These are phyloP conservation scores for Colletotrichum paranaense DNA, from an alignment of 2,329 filamentous ascomycete genomes.

Conservation along the genomic window DNA sequence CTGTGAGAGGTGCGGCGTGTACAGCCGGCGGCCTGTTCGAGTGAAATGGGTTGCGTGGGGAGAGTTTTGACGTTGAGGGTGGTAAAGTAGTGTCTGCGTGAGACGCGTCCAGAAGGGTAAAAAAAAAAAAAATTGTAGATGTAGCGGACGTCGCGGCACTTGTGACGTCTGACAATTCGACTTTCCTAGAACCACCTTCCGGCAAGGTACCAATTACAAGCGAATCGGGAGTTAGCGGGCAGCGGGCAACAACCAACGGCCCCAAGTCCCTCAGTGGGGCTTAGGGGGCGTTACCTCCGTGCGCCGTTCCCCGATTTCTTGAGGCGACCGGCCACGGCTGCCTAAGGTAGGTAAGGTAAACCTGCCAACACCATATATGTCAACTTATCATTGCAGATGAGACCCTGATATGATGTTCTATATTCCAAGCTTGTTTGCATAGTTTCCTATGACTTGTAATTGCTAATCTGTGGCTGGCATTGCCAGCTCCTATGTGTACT, in stretches of 20 bases:
- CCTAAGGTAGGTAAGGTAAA: not conserved
- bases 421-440: not conserved
- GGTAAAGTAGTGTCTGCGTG: not conserved
- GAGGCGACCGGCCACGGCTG: too few relatives aligned
- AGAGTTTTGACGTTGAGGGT: not conserved
- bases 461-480: not conserved
- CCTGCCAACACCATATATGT: too few relatives aligned
- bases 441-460: not conserved
- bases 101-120: conserved; percentile 15
- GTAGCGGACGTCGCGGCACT: conserved; percentile 22
- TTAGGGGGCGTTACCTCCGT: not conserved
- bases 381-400: too few relatives aligned
- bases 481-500: not conserved
- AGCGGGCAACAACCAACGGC: not conserved
- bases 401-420: not conserved
- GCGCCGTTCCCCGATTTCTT: not conserved
- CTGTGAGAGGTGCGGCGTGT: not conserved
- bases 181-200: conserved; percentile 1
- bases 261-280: not conserved
- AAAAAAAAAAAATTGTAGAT: conserved; percentile 8
- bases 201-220: not conserved
- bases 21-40: not conserved
- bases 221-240: conserved; percentile 5
- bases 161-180: conserved; percentile 27
- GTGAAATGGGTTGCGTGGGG: not conserved